These are phyloP conservation scores for Cutaneotrichosporon mucoides DNA, from an alignment of 1,284 basidiomycete genomes.

Conservation along the genomic window DNA sequence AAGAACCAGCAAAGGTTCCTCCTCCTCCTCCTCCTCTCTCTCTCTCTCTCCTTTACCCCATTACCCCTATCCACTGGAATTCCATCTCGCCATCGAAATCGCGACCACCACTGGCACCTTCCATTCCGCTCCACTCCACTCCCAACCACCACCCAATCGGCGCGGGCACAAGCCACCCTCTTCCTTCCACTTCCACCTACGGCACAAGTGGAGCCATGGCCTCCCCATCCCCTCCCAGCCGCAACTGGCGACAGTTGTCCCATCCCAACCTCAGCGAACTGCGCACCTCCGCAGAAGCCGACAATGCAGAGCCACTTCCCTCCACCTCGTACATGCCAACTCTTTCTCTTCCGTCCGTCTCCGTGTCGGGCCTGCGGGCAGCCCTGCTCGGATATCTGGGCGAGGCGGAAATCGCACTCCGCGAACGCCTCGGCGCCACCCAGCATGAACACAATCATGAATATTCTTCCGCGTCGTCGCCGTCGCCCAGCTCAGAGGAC, in stretches of 20 bases:
- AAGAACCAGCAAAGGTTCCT: not conserved
- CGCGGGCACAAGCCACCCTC: not conserved
- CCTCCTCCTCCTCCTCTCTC: not conserved
- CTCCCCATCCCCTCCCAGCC: not conserved
- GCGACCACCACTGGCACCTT: not conserved
- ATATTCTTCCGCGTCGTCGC: not conserved
- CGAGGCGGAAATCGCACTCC: conserved; percentile 43
- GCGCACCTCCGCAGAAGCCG: not conserved
- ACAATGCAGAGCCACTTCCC: not conserved
- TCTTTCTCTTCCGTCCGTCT: conserved; percentile 22
- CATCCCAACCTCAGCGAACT: not conserved
- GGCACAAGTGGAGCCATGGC: not conserved
- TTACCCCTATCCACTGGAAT: not conserved
- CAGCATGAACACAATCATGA: not conserved
- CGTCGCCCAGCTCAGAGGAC: conserved; percentile 14
- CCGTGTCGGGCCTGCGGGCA: conserved; percentile 33
- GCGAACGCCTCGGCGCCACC: conserved; percentile 27
- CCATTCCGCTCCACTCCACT: not conserved
- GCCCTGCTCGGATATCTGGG: conserved; percentile 46
- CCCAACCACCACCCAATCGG: not conserved
- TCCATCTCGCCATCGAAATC: not conserved
- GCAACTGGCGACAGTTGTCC: not conserved
- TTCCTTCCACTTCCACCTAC: not conserved
- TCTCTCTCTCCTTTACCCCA: not conserved
- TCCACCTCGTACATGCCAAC: conserved; percentile 5